Percentiles rank a stretch among this genome's conserved stretches.
Conservation (phyloP, 768 basidiomycete species). For the Psilocybe tampanensis region DNA sequence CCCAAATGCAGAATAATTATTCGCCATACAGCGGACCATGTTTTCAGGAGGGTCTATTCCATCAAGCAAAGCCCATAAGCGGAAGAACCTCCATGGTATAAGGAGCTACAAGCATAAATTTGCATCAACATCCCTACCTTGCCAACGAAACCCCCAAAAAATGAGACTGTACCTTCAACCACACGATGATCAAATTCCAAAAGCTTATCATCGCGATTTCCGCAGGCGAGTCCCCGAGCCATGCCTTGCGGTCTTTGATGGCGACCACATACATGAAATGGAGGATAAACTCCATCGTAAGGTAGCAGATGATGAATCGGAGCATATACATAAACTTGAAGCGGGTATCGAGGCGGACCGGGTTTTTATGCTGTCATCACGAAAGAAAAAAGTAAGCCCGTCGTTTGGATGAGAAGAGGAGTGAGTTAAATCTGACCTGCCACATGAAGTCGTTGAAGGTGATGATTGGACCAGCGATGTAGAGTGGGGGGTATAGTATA, state of each 20-base stretch:
- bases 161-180: constrained; percentile 78
- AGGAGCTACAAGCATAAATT: constrained; percentile 62
- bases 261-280: constrained; percentile 98
- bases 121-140: background rate
- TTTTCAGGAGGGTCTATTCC: constrained; percentile 96
- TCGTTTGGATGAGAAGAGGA: background rate
- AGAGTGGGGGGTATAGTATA: constrained; percentile 89
- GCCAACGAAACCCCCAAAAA: background rate
- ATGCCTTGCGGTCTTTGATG: constrained; percentile 87
- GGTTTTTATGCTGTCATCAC: constrained; percentile 61
- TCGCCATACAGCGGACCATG: constrained; percentile 98
- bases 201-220: constrained; percentile 93
- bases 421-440: constrained; percentile 77
- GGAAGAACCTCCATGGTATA: constrained; percentile 96
- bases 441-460: constrained; percentile 95
- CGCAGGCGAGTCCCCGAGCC: constrained; percentile 76
- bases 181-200: constrained; percentile 95
- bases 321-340: constrained; percentile 56
- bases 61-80: constrained; percentile 87
- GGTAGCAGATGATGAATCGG: constrained; percentile 69
- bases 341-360: constrained; percentile 43
- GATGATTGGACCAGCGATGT: constrained; percentile 95
- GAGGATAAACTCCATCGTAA: constrained; percentile 89
- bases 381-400: background rate
- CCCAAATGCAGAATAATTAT: constrained; percentile 90